phyloP scores from a whole-genome alignment of 495 filamentous ascomycete genomes.

The Xylaria sp. region DNA sequence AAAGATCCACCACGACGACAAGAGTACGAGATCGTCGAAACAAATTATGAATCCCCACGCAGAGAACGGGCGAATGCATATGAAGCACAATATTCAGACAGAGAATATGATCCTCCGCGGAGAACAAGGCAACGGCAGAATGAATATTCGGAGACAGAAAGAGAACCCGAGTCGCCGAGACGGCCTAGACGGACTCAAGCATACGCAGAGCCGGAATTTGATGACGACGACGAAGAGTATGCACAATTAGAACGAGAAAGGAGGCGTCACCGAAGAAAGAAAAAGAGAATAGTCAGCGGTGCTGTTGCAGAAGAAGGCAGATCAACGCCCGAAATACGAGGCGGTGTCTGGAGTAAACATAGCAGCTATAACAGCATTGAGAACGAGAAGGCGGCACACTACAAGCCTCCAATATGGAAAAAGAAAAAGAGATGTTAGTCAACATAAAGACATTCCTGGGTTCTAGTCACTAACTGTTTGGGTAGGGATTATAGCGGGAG shows the following conservation, averaged over 20 bases:
- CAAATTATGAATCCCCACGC: slow-evolving; percentile 35
- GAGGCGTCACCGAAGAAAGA: slow-evolving; percentile 47
- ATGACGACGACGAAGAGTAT: slow-evolving; percentile 31
- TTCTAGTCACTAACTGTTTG: slow-evolving; percentile 31
- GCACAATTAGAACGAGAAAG: slow-evolving; percentile 35
- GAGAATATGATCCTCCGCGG: slow-evolving; percentile 40
- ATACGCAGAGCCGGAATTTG: slow-evolving; percentile 26
- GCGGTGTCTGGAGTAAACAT: slow-evolving; percentile 44
- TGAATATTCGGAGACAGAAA: slow-evolving; percentile 36
- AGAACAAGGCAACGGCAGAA: slow-evolving; percentile 43
- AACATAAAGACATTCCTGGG: neutral
- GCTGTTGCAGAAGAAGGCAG: slow-evolving; percentile 72
- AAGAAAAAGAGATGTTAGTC: slow-evolving; percentile 60
- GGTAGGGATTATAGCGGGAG: slow-evolving; percentile 60
- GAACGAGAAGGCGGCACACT: slow-evolving; percentile 41
- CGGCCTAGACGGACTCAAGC: slow-evolving; percentile 29
- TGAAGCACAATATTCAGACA: slow-evolving; percentile 31
- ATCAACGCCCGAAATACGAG: slow-evolving; percentile 40
- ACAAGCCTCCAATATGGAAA: slow-evolving; percentile 31
- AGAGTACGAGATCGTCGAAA: slow-evolving; percentile 33
- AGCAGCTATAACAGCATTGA: slow-evolving; percentile 48
- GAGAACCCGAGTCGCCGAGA: slow-evolving; percentile 39
- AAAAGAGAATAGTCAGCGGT: slow-evolving; percentile 70
- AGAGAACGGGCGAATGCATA: slow-evolving; percentile 31
- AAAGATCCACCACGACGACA: slow-evolving; percentile 31